Base-by-base conservation (phyloP, 2,329 filamentous ascomycete species). In the Penicillium palitans region DNA sequence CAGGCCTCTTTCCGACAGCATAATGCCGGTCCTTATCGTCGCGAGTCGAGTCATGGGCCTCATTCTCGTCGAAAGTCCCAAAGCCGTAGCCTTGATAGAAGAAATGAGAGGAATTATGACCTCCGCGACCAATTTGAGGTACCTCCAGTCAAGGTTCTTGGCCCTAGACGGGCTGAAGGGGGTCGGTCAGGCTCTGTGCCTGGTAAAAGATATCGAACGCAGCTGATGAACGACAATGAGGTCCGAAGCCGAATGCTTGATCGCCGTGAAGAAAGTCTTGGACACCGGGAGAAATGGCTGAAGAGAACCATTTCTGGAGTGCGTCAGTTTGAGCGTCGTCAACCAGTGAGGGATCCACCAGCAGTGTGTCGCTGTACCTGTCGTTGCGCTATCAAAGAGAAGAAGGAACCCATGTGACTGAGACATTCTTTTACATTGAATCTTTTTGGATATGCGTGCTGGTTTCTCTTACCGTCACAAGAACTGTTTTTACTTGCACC, bases 161-260 rank as follows among this genome's bases (percentile, higher is more conserved):
- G 19, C 0, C 13, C 35, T 19, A 33, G 19, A 15, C 35, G 17
- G 17, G 17, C 19, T 33, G 35, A 57, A 13, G 29, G 35, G 6
- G 35, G 21, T 47, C 19, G 35, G 4, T 42, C 55, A 40, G 33
- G 49, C 3, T 42, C 35, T 4, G 21, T 19, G 12, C 19, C 55
- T n/a, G 42, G 49, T 19, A 62, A 49, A 29, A 60, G 25, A 24
- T 61, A 60, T 55, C 53, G 57, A 15, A 60, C 59, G 21, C 55
- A 63, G 8, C 33, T 52, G 19, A 63, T 65, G 6, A 56, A 60
- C 41, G 62, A 61, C 15, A 45, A 70, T 55, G 68, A 71, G 31
- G 58, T 69, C 27, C 66, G 70, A 9, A 66, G 56, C 47, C 69
- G 66, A 37, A 63, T 72, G 46, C 67, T 73, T 39, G 65, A 67